A percentile compares a stretch with the other conserved stretches of the same genome.
Evolutionary conservation across 2,329 filamentous ascomycete genomes (phyloP).

Genomic region (Pseudohalonectria lignicola): DNA sequence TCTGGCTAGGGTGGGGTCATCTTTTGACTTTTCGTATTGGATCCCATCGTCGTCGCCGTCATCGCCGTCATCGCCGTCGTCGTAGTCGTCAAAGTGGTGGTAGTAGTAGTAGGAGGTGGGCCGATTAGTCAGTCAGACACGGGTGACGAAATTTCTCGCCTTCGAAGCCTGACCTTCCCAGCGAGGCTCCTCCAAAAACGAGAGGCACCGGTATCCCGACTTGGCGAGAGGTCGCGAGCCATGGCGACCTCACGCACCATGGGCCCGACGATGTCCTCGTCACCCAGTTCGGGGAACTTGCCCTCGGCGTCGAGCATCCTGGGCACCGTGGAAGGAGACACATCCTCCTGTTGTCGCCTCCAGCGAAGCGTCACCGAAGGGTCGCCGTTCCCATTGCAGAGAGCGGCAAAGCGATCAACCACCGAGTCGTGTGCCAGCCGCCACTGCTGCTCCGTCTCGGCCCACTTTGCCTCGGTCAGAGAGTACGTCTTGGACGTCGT

Average conservation of each 20-base stretch:
- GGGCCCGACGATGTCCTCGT: conserved; percentile 87
- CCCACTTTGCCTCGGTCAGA: conserved; percentile 83
- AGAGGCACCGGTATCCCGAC: conserved; percentile 29
- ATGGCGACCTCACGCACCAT: conserved; percentile 59
- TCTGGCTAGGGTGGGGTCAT: no score
- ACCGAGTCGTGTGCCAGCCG: conserved; percentile 56
- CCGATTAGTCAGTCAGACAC: no score
- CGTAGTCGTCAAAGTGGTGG: no score
- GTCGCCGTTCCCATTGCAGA: conserved; percentile 14
- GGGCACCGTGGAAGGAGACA: conserved; percentile 51
- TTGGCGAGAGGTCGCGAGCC: conserved; percentile 27
- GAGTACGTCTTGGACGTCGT: conserved; percentile 80
- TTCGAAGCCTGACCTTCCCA: conserved; percentile 27
- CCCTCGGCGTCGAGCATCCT: conserved; percentile 60
- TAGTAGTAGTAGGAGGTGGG: no score
- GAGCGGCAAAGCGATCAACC: conserved; percentile 36
- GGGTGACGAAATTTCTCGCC: no score
- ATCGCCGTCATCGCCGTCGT: no score
- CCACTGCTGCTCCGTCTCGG: conserved; percentile 67
- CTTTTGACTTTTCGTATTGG: no score
- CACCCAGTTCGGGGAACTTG: conserved; percentile 81
- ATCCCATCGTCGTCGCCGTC: no score
- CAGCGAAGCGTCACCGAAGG: conserved; percentile 18
- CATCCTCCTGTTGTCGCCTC: conserved; percentile 34
- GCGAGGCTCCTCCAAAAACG: conserved; percentile 36